These are phyloP conservation scores for Cryptococcus neoformans DNA, from an alignment of 1,284 basidiomycete genomes.

Conservation along the genomic window DNA sequence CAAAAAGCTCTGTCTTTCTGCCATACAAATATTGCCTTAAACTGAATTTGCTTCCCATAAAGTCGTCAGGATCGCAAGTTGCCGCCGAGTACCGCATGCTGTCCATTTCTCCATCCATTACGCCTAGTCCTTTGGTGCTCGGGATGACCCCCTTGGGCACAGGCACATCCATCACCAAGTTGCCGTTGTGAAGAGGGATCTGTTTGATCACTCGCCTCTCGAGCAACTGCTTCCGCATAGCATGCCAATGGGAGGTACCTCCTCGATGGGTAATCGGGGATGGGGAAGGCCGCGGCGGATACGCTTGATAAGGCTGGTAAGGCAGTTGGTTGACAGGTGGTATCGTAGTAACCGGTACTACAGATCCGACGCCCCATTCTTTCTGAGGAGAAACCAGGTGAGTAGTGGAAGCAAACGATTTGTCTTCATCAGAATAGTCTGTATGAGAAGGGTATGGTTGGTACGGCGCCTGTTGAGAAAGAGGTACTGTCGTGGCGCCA, in stretches of 20 bases:
- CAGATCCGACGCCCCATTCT: slow-evolving; percentile 35
- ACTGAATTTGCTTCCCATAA: slow-evolving; percentile 61
- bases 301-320: slow-evolving; percentile 10
- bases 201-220: slow-evolving; percentile 62
- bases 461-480: slow-evolving; percentile 1
- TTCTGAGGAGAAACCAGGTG: slow-evolving; percentile 25
- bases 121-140: slow-evolving; percentile 44
- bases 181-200: slow-evolving; percentile 76
- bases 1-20: slow-evolving; percentile 83
- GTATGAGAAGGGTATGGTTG: slow-evolving; percentile 26
- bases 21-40: slow-evolving; percentile 79
- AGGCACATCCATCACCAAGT: slow-evolving; percentile 74
- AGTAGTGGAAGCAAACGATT: slow-evolving; percentile 37
- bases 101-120: slow-evolving; percentile 71
- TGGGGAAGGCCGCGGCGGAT: slow-evolving; percentile 10
- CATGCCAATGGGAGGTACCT: slow-evolving; percentile 41
- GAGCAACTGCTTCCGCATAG: slow-evolving; percentile 35
- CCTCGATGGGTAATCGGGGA: slow-evolving; percentile 19
- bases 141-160: slow-evolving; percentile 76
- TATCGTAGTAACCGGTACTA: slow-evolving; percentile 21
- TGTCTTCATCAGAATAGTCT: slow-evolving; percentile 36
- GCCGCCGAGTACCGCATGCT: slow-evolving; percentile 64
- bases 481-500: not conserved
- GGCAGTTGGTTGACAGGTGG: slow-evolving; percentile 5
- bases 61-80: slow-evolving; percentile 57